Conservation (phyloP, 2,329 filamentous ascomycete species). For the Beauveria asiatica region DNA sequence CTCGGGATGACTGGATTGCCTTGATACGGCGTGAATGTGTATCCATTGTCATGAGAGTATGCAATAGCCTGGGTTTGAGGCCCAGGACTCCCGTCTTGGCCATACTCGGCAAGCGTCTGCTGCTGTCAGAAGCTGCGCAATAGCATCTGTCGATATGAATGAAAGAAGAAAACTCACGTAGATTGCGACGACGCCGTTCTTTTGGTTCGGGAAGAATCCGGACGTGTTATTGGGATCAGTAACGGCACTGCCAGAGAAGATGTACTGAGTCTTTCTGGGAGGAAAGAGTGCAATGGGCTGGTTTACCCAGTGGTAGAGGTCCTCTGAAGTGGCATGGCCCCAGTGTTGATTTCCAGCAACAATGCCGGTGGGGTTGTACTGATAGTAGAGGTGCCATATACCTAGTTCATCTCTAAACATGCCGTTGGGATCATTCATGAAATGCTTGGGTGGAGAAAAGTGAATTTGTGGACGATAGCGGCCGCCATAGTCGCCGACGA, state of each 20-base stretch:
- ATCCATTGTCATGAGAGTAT: constrained; percentile 53
- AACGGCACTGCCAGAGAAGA: constrained; percentile 49
- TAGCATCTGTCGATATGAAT: constrained; percentile 19
- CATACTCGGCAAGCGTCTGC: constrained; percentile 18
- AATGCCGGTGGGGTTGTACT: constrained; percentile 36
- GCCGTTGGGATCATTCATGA: constrained; percentile 58
- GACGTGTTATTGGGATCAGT: constrained; percentile 56
- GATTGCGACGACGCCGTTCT: constrained; percentile 52
- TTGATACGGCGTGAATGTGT: constrained; percentile 50
- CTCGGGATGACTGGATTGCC: constrained; percentile 52
- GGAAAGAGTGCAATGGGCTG: constrained; percentile 54
- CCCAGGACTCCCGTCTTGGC: constrained; percentile 9
- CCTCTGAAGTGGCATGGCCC: constrained; percentile 55
- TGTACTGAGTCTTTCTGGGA: constrained; percentile 32
- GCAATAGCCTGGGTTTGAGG: constrained; percentile 50
- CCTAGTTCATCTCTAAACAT: constrained; percentile 50
- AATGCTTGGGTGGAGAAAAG: constrained; percentile 43
- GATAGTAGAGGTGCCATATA: constrained; percentile 57
- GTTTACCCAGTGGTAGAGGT: constrained; percentile 57
- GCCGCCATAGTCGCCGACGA: constrained; percentile 20
- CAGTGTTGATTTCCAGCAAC: constrained; percentile 55
- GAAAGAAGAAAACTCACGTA: constrained; percentile 20
- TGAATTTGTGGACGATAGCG: constrained; percentile 43
- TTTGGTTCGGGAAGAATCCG: constrained; percentile 53
- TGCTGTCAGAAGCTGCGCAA: constrained; percentile 17